phyloP scores from a whole-genome alignment of 129 eudicot species.

The Lactuca saligna region DNA sequence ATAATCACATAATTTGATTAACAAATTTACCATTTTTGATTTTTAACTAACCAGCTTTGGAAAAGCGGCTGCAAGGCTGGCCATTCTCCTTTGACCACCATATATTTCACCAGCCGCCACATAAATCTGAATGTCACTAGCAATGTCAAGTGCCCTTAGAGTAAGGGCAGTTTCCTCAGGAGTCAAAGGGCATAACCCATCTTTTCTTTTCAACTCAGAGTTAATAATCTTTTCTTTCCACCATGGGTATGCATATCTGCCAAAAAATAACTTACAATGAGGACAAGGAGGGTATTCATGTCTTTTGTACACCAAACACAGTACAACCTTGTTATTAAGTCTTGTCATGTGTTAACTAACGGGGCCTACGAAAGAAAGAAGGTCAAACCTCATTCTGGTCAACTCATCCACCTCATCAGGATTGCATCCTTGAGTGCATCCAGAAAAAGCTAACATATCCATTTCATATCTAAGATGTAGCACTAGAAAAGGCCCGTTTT shows the following conservation, averaged over 20 bases:
- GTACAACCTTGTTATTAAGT: background rate
- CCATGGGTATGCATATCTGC: conserved; percentile 96
- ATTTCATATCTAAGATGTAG: conserved; percentile 95
- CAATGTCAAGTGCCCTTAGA: conserved; percentile 74
- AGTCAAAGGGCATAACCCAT: conserved; percentile 92
- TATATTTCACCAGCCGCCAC: conserved; percentile 97
- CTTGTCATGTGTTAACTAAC: background rate
- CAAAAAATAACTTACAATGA: background rate
- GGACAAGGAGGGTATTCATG: no score
- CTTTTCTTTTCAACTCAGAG: conserved; percentile 80
- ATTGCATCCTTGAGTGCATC: conserved; percentile 88
- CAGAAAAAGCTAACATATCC: conserved; percentile 98
- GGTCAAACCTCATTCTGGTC: conserved; percentile 81
- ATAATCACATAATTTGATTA: background rate
- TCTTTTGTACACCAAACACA: background rate
- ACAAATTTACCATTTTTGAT: background rate
- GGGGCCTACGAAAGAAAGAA: background rate
- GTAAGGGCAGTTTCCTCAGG: conserved; percentile 95
- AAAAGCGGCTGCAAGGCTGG: conserved; percentile 60
- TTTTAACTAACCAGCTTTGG: conserved; percentile 71
- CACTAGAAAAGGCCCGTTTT: conserved; percentile 79
- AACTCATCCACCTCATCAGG: conserved; percentile 77
- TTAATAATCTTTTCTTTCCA: conserved; percentile 96
- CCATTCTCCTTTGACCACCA: conserved; percentile 79
- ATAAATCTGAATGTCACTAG: conserved; percentile 71